phyloP scores from a whole-genome alignment of 78 protist genomes.

The Dictyostelium brefeldianum region DNA sequence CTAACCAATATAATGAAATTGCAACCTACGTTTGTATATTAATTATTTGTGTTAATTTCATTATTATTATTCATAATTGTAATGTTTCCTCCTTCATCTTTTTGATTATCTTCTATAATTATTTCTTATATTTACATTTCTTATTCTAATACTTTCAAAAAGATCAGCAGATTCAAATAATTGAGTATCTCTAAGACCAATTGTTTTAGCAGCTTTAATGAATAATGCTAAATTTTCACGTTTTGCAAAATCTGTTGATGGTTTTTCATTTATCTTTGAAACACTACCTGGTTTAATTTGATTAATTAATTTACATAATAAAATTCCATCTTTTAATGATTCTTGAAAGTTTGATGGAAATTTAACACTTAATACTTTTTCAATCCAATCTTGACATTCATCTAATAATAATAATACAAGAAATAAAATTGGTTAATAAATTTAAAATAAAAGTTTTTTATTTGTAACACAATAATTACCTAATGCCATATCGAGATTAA shows the following conservation, averaged over 20 bases:
- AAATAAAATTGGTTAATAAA: too few relatives aligned
- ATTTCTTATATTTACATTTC: slow-evolving; percentile 31
- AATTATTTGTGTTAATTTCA: background rate
- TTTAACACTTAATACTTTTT: background rate
- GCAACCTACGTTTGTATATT: background rate
- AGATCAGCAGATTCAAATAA: slow-evolving; percentile 47
- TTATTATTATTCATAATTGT: too few relatives aligned
- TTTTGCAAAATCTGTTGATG: slow-evolving; percentile 47
- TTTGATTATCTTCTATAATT: background rate
- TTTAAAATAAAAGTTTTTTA: background rate
- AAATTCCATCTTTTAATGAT: slow-evolving; percentile 60
- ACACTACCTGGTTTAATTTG: slow-evolving; percentile 60
- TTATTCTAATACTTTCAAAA: slow-evolving; percentile 36
- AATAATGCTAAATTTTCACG: slow-evolving; percentile 53
- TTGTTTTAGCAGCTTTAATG: slow-evolving; percentile 30
- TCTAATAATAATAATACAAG: background rate
- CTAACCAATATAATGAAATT: slow-evolving; percentile 60
- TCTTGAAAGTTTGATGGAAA: slow-evolving; percentile 46
- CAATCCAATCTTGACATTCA: slow-evolving; percentile 52
- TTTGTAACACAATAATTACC: background rate
- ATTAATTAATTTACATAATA: slow-evolving; percentile 58
- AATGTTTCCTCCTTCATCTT: background rate
- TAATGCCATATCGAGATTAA: too few relatives aligned
- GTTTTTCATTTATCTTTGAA: slow-evolving; percentile 9
- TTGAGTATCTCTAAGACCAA: slow-evolving; percentile 70